Evolutionary conservation across 352 stramenopile genomes (phyloP).

Genomic region (Pythium folliculosum): DNA sequence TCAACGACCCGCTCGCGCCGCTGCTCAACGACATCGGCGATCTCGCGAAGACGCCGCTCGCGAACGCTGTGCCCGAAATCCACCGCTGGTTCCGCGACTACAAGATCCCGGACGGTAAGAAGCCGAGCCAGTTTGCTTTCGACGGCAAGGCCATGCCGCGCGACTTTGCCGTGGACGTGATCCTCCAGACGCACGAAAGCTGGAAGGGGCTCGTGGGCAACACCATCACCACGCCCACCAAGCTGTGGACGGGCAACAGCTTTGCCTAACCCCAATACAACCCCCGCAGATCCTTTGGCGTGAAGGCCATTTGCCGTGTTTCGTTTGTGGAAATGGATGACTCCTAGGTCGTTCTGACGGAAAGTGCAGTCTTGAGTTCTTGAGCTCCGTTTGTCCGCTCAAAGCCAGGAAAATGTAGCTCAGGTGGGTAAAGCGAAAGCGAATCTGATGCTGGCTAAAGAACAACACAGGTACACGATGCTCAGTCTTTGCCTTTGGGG

Average conservation of each 20-base stretch:
- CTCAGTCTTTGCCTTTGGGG: too few relatives aligned
- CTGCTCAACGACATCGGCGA: conserved; percentile 95
- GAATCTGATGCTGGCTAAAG: too few relatives aligned
- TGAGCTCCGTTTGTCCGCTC: too few relatives aligned
- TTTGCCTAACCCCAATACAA: neutral
- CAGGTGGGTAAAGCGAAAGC: too few relatives aligned
- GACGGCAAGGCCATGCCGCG: conserved; percentile 90
- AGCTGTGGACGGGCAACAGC: conserved; percentile 65
- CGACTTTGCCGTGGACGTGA: conserved; percentile 90
- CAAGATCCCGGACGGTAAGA: conserved; percentile 99
- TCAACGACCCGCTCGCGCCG: conserved; percentile 94
- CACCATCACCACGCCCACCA: conserved; percentile 44
- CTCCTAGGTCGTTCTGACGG: too few relatives aligned
- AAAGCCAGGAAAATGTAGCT: too few relatives aligned
- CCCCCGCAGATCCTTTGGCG: too few relatives aligned
- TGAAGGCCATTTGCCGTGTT: too few relatives aligned
- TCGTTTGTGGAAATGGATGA: too few relatives aligned
- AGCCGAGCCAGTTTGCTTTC: conserved; percentile 98
- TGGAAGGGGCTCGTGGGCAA: conserved; percentile 84
- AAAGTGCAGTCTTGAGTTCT: too few relatives aligned
- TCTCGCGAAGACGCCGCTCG: conserved; percentile 64
- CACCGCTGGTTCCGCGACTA: conserved; percentile 99
- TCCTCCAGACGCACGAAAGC: conserved; percentile 87
- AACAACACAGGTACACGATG: too few relatives aligned
- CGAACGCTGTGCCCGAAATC: conserved; percentile 67